Base-by-base conservation (phyloP, 1,139 yeast species). In the Pichia sp. region DNA sequence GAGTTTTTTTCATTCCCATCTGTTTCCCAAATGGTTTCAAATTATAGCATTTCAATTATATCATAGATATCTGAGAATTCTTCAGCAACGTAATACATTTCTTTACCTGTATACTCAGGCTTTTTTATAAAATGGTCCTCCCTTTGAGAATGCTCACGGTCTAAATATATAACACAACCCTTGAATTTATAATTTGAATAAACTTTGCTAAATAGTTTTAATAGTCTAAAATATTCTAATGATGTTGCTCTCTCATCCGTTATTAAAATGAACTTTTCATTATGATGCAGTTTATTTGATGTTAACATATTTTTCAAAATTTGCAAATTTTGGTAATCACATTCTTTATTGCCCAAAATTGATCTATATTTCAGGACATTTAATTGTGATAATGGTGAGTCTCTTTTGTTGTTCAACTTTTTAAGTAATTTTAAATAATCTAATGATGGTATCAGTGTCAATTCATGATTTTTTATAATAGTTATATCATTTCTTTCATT, bases 221-320 rank as follows among this genome's bases (percentile, higher is more conserved):
- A 30, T 22, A 55, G 29, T 28, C 59, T 37, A 20, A 47, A 54
- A 43, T 54, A 55, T 26, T 54, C 58, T 23, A 55, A 37, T 1
- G 58, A 54, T 2, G 54, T 45, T 8, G 51, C 47, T 31, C 52
- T 42, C 24, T 55, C 57, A 25, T 34, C 47, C 1, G 58, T 55
- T 22, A 56, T 9, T 3, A 56, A 42, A n/a, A 56, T 41, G 29
- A 52, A 54, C 32, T 45, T 50, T 12, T 48, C 49, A 31, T 45
- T 51, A 20, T 33, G 35, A 33, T 43, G 48, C 4, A 44, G 12
- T 6, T 49, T 40, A 4, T 40, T 41, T 0, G 38, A 29, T 6
- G 35, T 22, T 24, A 48, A 32, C 16, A 47, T 29, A 8, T 39
- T 35, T 33, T 43, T 41, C 7, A 56, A 32, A 16, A 29, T 37